phyloP scores from a whole-genome alignment of 2,329 filamentous ascomycete species.

The Cordyceps militaris region DNA sequence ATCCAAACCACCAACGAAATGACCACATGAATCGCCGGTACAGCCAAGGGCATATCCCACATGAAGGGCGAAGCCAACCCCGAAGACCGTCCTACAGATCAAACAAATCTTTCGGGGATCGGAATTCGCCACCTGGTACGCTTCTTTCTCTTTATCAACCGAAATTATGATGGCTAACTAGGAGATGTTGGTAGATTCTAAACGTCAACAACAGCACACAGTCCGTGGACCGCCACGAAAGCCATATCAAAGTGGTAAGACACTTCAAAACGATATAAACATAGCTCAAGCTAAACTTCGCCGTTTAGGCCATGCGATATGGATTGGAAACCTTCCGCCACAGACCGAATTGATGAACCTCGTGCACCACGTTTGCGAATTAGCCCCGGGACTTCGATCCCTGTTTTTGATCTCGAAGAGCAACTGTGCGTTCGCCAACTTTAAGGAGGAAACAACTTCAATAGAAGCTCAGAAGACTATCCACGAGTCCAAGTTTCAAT shows the following conservation, averaged over 20 bases:
- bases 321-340: constrained; percentile 90
- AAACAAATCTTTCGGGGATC: constrained; percentile 1
- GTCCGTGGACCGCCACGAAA: constrained; percentile 46
- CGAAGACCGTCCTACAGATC: not conserved
- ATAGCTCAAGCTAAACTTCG: not conserved
- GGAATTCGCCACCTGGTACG: not conserved
- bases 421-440: constrained; percentile 96
- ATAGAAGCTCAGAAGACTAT: constrained; percentile 71
- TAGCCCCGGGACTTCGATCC: constrained; percentile 74
- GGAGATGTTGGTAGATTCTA: not conserved
- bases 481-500: constrained; percentile 84
- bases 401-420: constrained; percentile 94
- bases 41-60: not conserved
- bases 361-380: constrained; percentile 84
- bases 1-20: constrained; percentile 20
- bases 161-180: not conserved
- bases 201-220: not conserved
- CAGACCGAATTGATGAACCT: constrained; percentile 73
- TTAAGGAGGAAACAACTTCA: constrained; percentile 72
- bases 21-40: not conserved
- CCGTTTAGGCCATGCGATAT: constrained; percentile 69
- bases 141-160: not conserved
- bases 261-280: constrained; percentile 1
- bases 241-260: constrained; percentile 55
- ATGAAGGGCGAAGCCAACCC: not conserved